Conservation (phyloP, 345 rosid genomes). For the Mercurialis annua region DNA sequence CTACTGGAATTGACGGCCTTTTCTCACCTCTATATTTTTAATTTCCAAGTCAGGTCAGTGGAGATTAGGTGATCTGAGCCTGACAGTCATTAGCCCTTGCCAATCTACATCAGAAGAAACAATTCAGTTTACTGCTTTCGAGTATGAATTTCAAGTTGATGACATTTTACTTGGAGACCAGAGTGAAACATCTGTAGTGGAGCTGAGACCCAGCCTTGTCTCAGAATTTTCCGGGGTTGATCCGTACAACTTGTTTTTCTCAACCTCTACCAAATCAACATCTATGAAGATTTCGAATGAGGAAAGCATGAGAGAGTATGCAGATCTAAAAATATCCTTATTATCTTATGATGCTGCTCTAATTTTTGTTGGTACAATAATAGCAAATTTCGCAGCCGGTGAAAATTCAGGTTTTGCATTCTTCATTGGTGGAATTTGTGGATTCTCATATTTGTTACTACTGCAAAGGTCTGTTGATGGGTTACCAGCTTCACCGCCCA, state of each 20-base stretch:
- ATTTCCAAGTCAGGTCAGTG: constrained; percentile 72
- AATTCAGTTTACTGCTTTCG: constrained; percentile 25
- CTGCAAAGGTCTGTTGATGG: constrained; percentile 77
- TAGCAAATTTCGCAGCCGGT: constrained; percentile 40
- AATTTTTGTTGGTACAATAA: constrained; percentile 42
- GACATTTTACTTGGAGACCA: constrained; percentile 74
- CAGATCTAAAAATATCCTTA: constrained; percentile 71
- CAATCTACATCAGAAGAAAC: constrained; percentile 25
- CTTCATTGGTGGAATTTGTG: constrained; percentile 63
- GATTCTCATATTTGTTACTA: constrained; percentile 61
- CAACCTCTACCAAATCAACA: constrained; percentile 28
- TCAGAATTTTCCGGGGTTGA: constrained; percentile 43
- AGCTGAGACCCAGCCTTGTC: constrained; percentile 48
- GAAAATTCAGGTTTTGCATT: constrained; percentile 58
- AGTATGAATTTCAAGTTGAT: constrained; percentile 58
- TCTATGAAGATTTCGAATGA: constrained; percentile 37
- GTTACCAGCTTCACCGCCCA: constrained; percentile 41
- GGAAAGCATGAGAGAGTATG: constrained; percentile 83
- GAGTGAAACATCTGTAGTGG: constrained; percentile 60
- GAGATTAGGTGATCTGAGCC: constrained; percentile 62
- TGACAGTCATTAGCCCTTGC: constrained; percentile 33
- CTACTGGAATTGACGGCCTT: constrained; percentile 1
- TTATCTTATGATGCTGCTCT: constrained; percentile 49
- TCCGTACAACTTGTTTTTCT: constrained; percentile 25
- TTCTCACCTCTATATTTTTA: constrained; percentile 1